phyloP scores from a whole-genome alignment of 768 basidiomycete species.

The Amanita pallidorosea region DNA sequence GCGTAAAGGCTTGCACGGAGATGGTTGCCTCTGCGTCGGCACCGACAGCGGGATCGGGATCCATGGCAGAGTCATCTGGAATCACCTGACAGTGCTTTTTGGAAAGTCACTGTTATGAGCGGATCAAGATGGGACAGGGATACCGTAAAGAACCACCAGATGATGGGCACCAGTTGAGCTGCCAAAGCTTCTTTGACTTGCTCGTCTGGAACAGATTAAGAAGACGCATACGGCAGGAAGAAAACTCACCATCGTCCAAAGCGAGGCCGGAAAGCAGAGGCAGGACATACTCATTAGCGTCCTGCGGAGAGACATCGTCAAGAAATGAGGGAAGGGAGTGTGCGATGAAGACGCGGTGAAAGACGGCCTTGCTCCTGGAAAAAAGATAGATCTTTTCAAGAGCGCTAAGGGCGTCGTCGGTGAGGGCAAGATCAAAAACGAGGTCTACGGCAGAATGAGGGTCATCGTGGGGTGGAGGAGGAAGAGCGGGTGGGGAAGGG shows the following conservation, averaged over 20 bases:
- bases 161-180: conserved; percentile 63
- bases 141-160: conserved; percentile 90
- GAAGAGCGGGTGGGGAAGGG: conserved; percentile 13
- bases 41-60: conserved; percentile 20
- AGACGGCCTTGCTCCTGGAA: conserved; percentile 59
- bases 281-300: conserved; percentile 88
- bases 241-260: conserved; percentile 66
- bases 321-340: conserved; percentile 76
- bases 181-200: conserved; percentile 82
- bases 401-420: conserved; percentile 73
- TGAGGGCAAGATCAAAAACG: conserved; percentile 34
- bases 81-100: conserved; percentile 57
- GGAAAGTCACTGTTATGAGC: conserved; percentile 4
- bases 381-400: conserved; percentile 92
- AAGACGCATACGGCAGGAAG: conserved; percentile 4
- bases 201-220: conserved; percentile 46
- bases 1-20: conserved; percentile 81
- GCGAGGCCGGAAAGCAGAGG: conserved; percentile 82
- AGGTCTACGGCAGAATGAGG: conserved; percentile 24
- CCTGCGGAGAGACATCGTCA: conserved; percentile 64
- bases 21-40: conserved; percentile 36
- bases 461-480: conserved; percentile 17
- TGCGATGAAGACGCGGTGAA: conserved; percentile 69
- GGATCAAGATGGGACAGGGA: conserved; percentile 7
- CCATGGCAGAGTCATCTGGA: conserved; percentile 31